Conservation (phyloP, 73 alveolate species). For the Tetrahymena borealis region DNA sequence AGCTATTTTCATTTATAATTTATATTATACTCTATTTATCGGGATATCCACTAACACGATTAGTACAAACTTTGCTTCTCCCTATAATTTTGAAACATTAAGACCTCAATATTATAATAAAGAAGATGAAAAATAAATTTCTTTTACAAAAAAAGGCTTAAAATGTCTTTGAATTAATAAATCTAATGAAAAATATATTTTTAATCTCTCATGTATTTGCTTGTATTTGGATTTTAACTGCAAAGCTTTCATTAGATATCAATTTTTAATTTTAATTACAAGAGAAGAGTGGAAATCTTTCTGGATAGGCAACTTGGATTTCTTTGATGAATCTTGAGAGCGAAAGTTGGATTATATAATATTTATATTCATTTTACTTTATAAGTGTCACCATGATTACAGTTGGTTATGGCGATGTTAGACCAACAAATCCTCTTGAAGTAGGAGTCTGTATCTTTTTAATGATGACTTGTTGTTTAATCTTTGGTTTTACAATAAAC, state of each 20-base stretch:
- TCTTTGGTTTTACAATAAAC: slow-evolving; percentile 12
- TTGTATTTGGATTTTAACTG: slow-evolving; percentile 29
- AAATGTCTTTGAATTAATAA: slow-evolving; percentile 13
- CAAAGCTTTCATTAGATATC: neutral
- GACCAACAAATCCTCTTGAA: slow-evolving; percentile 20
- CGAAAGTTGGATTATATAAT: slow-evolving; percentile 7
- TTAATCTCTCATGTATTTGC: slow-evolving; percentile 32
- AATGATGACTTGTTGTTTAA: slow-evolving; percentile 29
- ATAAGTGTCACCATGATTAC: slow-evolving; percentile 34
- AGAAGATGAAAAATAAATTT: neutral
- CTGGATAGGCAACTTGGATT: slow-evolving; percentile 22
- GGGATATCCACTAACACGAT: neutral
- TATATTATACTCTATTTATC: neutral
- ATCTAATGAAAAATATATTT: slow-evolving; percentile 6
- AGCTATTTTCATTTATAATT: neutral
- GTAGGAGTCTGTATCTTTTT: slow-evolving; percentile 7
- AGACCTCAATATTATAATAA: neutral
- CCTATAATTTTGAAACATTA: neutral
- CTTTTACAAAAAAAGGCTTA: neutral
- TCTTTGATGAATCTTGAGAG: neutral
- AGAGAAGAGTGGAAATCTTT: too few relatives aligned
- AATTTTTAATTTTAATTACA: neutral
- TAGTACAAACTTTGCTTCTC: neutral
- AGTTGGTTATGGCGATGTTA: slow-evolving; percentile 29
- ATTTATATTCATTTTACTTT: slow-evolving; percentile 16